These are phyloP conservation scores for Gyromitra esculenta DNA, from an alignment of 2,329 filamentous ascomycete species.

Conservation along the genomic window DNA sequence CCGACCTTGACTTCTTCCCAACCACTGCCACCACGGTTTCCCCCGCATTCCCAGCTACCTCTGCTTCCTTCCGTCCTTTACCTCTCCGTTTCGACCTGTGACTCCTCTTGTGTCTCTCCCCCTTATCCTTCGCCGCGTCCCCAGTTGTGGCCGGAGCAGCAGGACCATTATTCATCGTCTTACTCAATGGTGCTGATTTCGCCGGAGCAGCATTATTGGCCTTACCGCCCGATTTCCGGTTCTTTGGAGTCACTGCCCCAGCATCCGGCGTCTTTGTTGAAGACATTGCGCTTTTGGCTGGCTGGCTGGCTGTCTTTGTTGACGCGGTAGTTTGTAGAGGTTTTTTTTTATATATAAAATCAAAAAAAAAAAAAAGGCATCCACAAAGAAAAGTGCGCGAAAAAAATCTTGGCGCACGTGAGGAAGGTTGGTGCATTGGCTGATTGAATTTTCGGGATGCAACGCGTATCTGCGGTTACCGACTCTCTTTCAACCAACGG, in stretches of 20 bases:
- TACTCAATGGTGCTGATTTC: constrained; percentile 12
- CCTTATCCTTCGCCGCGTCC: not conserved
- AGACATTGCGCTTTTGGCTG: constrained; percentile 31
- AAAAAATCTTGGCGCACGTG: constrained; percentile 33
- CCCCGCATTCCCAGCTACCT: not conserved
- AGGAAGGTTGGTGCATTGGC: not conserved
- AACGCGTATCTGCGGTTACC: constrained; percentile 1
- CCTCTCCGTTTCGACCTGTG: constrained; percentile 7
- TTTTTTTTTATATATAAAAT: no score
- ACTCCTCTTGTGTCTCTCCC: not conserved
- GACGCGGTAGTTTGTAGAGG: not conserved
- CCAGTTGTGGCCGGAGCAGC: not conserved
- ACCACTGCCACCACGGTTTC: not conserved
- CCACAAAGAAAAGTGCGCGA: constrained; percentile 2
- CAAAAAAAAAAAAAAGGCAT: not conserved
- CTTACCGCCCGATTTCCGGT: constrained; percentile 16
- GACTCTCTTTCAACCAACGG: not conserved
- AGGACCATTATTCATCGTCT: constrained; percentile 18
- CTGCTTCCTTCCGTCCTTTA: not conserved
- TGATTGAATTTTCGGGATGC: no score
- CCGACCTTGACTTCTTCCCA: constrained; percentile 34
- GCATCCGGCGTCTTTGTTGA: constrained; percentile 25
- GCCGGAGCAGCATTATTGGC: constrained; percentile 16
- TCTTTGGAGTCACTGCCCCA: constrained; percentile 3
- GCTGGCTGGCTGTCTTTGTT: not conserved